phyloP scores from a whole-genome alignment of 495 filamentous ascomycete genomes.

The Annulohypoxylon moriforme region DNA sequence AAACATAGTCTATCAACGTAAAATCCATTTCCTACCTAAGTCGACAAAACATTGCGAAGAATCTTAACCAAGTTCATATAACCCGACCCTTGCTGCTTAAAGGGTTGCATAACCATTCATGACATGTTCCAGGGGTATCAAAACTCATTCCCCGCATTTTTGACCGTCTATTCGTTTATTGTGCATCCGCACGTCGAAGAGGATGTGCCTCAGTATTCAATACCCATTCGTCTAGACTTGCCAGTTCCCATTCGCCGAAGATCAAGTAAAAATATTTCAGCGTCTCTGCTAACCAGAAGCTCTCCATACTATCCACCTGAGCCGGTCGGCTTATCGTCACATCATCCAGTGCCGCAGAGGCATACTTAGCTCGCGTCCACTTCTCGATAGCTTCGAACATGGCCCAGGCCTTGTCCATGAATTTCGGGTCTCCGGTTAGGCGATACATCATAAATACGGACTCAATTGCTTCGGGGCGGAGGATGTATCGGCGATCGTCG shows the following conservation, averaged over 20 bases:
- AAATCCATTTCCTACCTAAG: background rate
- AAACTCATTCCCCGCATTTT: constrained; percentile 12
- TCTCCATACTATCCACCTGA: constrained; percentile 60
- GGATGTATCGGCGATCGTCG: constrained; percentile 71
- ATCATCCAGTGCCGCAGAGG: constrained; percentile 48
- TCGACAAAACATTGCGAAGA: background rate
- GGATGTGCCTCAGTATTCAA: constrained; percentile 84
- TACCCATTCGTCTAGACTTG: constrained; percentile 68
- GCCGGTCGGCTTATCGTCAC: constrained; percentile 42
- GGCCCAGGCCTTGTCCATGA: constrained; percentile 69
- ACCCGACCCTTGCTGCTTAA: background rate
- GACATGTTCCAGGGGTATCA: constrained; percentile 22
- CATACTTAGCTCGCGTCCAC: constrained; percentile 45
- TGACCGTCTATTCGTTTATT: background rate
- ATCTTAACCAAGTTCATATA: background rate
- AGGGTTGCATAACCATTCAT: constrained; percentile 12
- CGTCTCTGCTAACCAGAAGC: constrained; percentile 74
- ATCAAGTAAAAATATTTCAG: constrained; percentile 90
- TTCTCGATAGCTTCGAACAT: constrained; percentile 63
- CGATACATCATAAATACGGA: constrained; percentile 71
- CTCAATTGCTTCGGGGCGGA: constrained; percentile 75
- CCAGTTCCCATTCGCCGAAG: constrained; percentile 75
- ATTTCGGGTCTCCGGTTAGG: constrained; percentile 64
- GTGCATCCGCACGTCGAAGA: constrained; percentile 63
- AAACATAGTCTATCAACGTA: background rate